Evolutionary conservation across 2,329 filamentous ascomycete species (phyloP), one percentile per base, ranked within the genome.

Genomic region (Colletotrichum musae): DNA sequence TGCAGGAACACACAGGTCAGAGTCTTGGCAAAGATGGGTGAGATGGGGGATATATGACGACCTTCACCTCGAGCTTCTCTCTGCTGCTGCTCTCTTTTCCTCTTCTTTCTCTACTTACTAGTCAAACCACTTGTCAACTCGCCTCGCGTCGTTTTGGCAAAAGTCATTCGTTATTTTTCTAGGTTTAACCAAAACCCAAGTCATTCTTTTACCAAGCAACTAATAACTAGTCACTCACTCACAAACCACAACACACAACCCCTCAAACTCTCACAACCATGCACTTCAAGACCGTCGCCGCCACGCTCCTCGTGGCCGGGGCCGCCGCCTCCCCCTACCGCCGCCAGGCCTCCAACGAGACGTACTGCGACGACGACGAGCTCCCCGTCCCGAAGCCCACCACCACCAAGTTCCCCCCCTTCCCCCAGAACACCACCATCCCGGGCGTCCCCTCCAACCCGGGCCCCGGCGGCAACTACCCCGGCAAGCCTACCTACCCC

Each of bases 261-360:
- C 48, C 24, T 10, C 7, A 24, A 7, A 32, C 43, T 39, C 26
- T 26, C 18, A 45, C 45, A 41, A 53, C n/a, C 32, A 71, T 71
- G 70, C 67, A 66, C 64, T 45, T 64, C 68, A 63, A 66, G 51
- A 64, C 68, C 26, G 51, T 70, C 43, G 51, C 63, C 7, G 43
- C 67, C 45, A 58, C 67, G 3, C 66, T 70, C 60, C 63, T 71
- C 45, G 70, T 70, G 56, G 70, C 68, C 24, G 67, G 70, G 56
- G 70, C 70, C 12, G 58, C 56, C 4, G 70, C 70, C 18, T 57
- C 59, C 6, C 70, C 70, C 16, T 66, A 60, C 51, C 50, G 53
- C 58, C 68, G 68, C 45, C 62, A 56, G 50, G 45, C 62, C 41
- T 66, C 56, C n/a, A 69, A 66, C 66, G 66, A 66, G 32, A 60